These are phyloP conservation scores for Nitzschia sp. DNA, from an alignment of 108 stramenopile genomes.

Conservation along the genomic window DNA sequence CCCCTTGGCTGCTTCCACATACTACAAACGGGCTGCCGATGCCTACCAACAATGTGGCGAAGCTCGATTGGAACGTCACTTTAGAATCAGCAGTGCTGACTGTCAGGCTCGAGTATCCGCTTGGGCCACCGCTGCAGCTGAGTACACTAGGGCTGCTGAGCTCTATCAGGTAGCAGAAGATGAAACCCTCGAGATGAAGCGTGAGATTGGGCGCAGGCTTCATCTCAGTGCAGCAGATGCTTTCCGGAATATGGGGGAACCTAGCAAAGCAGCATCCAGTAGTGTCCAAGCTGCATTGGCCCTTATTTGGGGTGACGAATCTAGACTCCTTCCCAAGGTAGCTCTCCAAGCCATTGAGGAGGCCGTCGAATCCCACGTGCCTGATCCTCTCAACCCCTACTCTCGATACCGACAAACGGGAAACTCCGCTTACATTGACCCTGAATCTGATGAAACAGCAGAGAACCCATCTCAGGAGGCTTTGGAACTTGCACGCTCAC, in stretches of 20 bases:
- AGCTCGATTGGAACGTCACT: conserved; percentile 64
- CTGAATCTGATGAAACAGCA: conserved; percentile 39
- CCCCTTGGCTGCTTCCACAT: conserved; percentile 71
- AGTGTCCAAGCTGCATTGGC: conserved; percentile 64
- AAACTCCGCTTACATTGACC: conserved; percentile 52
- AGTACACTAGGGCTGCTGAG: conserved; percentile 81
- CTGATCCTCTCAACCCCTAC: conserved; percentile 76
- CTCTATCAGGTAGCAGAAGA: conserved; percentile 39
- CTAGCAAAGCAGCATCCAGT: conserved; percentile 56
- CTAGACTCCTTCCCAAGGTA: conserved; percentile 34
- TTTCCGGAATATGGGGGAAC: conserved; percentile 65
- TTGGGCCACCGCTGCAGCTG: conserved; percentile 71
- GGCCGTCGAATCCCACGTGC: conserved; percentile 73
- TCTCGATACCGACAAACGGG: conserved; percentile 78
- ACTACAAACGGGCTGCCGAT: conserved; percentile 87
- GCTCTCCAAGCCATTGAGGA: conserved; percentile 68
- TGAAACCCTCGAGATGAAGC: conserved; percentile 42
- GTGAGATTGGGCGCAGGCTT: conserved; percentile 59
- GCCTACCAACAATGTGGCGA: conserved; percentile 73
- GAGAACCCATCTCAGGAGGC: conserved; percentile 29
- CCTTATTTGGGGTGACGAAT: conserved; percentile 46
- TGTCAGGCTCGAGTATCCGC: conserved; percentile 65
- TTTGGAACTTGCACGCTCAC: conserved; percentile 52
- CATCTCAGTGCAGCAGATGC: conserved; percentile 66
- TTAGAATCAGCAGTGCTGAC: conserved; percentile 69